Evolutionary conservation across 75 land plant genomes (phyloP).

Genomic region (Pinus taeda): DNA sequence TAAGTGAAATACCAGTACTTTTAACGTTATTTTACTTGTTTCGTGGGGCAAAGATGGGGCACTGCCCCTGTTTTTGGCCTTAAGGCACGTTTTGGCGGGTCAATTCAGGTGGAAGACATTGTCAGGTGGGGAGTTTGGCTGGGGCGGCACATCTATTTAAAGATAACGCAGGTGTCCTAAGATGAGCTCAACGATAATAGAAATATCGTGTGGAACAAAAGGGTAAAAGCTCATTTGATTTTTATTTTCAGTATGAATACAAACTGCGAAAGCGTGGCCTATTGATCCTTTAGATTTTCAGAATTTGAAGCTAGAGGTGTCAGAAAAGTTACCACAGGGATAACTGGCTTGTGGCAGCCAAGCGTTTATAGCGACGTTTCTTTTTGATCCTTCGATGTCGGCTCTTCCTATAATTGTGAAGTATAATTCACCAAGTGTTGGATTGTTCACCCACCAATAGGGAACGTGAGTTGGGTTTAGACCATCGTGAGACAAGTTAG

Average conservation of each 20-base stretch:
- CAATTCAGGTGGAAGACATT: too few species aligned
- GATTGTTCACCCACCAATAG: slow-evolving; percentile 49
- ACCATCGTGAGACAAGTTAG: slow-evolving; percentile 36
- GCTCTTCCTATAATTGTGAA: slow-evolving; percentile 46
- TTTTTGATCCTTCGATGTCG: slow-evolving; percentile 34
- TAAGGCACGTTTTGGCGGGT: too few species aligned
- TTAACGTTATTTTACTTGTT: too few species aligned
- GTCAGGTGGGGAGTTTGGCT: too few species aligned
- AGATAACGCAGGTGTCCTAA: too few species aligned
- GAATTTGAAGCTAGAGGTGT: slow-evolving; percentile 2
- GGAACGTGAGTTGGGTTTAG: slow-evolving; percentile 45
- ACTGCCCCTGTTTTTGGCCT: too few species aligned
- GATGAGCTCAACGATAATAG: too few species aligned
- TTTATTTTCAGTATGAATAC: neutral
- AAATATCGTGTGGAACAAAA: too few species aligned
- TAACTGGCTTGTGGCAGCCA: slow-evolving; percentile 11
- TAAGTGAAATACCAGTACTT: too few species aligned
- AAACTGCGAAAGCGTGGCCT: neutral
- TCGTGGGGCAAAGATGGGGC: too few species aligned
- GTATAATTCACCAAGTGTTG: slow-evolving; percentile 33
- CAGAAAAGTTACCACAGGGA: neutral
- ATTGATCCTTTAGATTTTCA: neutral
- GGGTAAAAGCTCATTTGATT: too few species aligned
- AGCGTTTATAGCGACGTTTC: slow-evolving; percentile 26
- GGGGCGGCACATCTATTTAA: too few species aligned